Percentiles rank a stretch among this genome's conserved stretches.
Conservation (phyloP, 768 basidiomycete genomes). For the Lactarius sanguifluus region DNA sequence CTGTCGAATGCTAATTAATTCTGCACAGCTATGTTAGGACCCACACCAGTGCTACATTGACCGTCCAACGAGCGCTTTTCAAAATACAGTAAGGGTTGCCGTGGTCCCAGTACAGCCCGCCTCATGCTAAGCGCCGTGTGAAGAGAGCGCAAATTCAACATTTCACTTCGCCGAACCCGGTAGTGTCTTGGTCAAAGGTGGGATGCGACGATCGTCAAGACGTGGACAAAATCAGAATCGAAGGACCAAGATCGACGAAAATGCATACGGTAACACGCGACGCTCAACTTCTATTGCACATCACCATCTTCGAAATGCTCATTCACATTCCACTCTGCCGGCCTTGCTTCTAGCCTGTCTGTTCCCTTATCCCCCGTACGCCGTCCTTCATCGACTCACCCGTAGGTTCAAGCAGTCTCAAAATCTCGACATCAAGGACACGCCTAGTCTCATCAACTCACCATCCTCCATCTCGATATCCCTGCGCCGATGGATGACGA, state of each 20-base stretch:
- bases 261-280: too few relatives aligned
- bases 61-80: too few relatives aligned
- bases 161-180: not conserved
- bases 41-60: too few relatives aligned
- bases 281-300: not conserved
- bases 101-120: too few relatives aligned
- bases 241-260: not conserved
- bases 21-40: too few relatives aligned
- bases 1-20: too few relatives aligned
- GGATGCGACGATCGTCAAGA: not conserved
- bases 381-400: conserved; percentile 16
- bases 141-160: not conserved
- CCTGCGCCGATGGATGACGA: conserved; percentile 7
- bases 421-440: not conserved
- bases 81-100: too few relatives aligned
- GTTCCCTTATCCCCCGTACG: not conserved
- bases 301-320: not conserved
- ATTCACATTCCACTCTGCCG: not conserved
- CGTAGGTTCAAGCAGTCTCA: not conserved
- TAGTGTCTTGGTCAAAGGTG: not conserved
- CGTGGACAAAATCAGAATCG: not conserved
- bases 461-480: conserved; percentile 10
- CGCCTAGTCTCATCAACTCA: conserved; percentile 13
- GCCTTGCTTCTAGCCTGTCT: not conserved
- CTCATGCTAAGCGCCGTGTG: not conserved